Conservation (phyloP, 768 basidiomycete genomes). For the Daedaleopsis nitida region DNA sequence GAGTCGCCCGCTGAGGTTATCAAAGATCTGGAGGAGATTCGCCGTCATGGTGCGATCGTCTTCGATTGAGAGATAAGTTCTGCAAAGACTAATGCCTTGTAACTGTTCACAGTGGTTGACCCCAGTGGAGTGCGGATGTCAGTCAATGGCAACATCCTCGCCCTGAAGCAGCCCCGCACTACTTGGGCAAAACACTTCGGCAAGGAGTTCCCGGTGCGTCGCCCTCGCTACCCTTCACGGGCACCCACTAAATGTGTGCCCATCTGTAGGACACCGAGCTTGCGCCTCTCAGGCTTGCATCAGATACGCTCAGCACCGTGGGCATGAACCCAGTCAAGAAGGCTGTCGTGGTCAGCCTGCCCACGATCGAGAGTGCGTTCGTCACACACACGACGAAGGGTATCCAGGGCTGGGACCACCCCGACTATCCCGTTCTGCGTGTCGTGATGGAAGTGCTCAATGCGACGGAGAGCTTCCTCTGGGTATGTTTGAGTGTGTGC, state of each 20-base stretch:
- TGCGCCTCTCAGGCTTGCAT: slow-evolving; percentile 64
- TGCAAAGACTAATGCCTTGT: not conserved
- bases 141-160: slow-evolving; percentile 84
- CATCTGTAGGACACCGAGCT: slow-evolving; percentile 51
- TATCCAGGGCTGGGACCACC: slow-evolving; percentile 77
- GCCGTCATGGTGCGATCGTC: slow-evolving; percentile 57
- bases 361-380: slow-evolving; percentile 94
- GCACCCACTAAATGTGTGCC: slow-evolving; percentile 3
- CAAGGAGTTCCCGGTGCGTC: slow-evolving; percentile 55
- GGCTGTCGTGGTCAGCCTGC: slow-evolving; percentile 84
- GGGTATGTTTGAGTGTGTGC: slow-evolving; percentile 51
- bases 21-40: slow-evolving; percentile 72
- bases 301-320: slow-evolving; percentile 69
- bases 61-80: not conserved
- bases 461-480: slow-evolving; percentile 92
- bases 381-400: slow-evolving; percentile 77
- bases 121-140: slow-evolving; percentile 86
- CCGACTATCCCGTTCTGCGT: slow-evolving; percentile 81
- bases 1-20: slow-evolving; percentile 73
- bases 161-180: slow-evolving; percentile 68
- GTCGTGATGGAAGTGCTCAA: slow-evolving; percentile 89
- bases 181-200: slow-evolving; percentile 75
- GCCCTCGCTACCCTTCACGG: not conserved
- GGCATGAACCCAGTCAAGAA: slow-evolving; percentile 74
- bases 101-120: slow-evolving; percentile 63